phyloP scores from a whole-genome alignment of 2,329 filamentous ascomycete species.

The Aspergillus pseudoterreus region DNA sequence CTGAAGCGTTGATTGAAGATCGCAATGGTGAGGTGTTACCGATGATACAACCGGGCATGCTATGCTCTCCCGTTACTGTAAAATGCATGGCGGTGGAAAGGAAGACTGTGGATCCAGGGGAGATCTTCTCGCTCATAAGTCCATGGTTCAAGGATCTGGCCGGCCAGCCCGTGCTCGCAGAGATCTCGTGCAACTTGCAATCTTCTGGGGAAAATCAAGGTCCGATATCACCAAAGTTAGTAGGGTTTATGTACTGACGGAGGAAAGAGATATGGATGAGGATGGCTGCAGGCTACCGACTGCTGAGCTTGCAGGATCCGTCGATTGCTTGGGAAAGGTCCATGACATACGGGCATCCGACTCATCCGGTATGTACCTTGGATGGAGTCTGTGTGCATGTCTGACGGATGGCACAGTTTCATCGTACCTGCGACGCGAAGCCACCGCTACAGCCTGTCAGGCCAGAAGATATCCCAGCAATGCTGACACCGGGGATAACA shows the following conservation, averaged over 20 bases:
- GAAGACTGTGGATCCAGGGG: constrained; percentile 4
- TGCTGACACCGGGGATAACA: constrained; percentile 15
- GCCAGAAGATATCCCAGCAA: constrained; percentile 10
- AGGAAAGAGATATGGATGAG: constrained; percentile 10
- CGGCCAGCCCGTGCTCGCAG: not conserved
- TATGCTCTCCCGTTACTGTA: not conserved
- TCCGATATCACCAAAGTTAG: not conserved
- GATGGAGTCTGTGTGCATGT: not conserved
- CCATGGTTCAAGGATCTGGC: constrained; percentile 5
- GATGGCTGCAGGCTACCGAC: not conserved
- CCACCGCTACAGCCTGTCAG: constrained; percentile 6
- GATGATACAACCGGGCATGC: not conserved
- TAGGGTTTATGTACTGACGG: not conserved
- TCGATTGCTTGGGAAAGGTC: constrained; percentile 13
- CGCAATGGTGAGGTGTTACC: not conserved
- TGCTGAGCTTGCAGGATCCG: not conserved
- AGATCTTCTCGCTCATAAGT: constrained; percentile 8
- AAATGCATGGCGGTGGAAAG: not conserved
- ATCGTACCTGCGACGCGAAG: constrained; percentile 13
- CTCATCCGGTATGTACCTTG: constrained; percentile 11
- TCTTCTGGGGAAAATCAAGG: constrained; percentile 14
- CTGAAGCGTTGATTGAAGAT: not conserved
- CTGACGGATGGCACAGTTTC: constrained; percentile 7
- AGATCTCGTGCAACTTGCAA: constrained; percentile 8
- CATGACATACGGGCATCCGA: constrained; percentile 17